Percentiles rank a stretch among this genome's conserved stretches.
Evolutionary conservation across 352 stramenopile genomes (phyloP).

Genomic region (Blastocystis sp.): DNA sequence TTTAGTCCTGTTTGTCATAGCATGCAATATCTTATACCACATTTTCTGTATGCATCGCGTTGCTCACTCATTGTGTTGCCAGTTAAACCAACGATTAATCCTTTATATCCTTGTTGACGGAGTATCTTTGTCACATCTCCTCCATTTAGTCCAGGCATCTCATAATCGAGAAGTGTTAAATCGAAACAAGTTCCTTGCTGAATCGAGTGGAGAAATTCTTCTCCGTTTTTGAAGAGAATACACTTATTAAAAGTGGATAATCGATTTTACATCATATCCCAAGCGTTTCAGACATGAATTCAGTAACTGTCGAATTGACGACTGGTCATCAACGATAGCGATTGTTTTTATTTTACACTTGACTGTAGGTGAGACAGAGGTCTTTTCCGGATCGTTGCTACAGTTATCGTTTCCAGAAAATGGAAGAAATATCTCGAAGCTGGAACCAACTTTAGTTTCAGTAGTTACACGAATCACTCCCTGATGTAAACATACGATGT

Average conservation of each 20-base stretch:
- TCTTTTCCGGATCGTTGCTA: neutral
- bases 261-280: neutral
- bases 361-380: neutral
- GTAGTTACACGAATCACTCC: neutral
- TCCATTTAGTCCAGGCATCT: conserved; percentile 52
- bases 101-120: neutral
- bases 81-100: conserved; percentile 11
- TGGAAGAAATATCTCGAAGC: neutral
- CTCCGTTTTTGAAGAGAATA: conserved; percentile 28
- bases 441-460: neutral
- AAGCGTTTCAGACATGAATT: neutral
- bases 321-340: neutral
- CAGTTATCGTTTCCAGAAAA: neutral
- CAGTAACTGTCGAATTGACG: neutral
- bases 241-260: neutral
- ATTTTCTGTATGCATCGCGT: neutral
- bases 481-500: conserved; percentile 43
- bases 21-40: neutral
- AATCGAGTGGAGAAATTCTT: neutral
- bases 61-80: conserved; percentile 39
- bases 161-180: conserved; percentile 36
- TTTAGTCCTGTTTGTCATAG: neutral
- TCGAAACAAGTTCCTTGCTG: neutral
- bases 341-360: neutral
- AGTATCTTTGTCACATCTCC: conserved; percentile 15